These are phyloP conservation scores for Periglandula ipomoeae DNA, from an alignment of 2,329 filamentous ascomycete genomes.

Conservation along the genomic window DNA sequence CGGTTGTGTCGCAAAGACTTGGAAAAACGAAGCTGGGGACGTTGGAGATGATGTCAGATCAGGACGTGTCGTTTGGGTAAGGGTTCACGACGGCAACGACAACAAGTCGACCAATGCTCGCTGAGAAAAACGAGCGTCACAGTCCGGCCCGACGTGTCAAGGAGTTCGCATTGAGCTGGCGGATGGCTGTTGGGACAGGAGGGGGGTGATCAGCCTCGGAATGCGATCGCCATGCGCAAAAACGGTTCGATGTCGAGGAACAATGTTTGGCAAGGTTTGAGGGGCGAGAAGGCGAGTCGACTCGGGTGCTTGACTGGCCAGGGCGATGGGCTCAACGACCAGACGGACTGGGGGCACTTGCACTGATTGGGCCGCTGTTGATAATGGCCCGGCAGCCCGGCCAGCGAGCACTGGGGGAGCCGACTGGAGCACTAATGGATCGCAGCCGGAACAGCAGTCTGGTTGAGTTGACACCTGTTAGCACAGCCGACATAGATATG, in stretches of 20 bases:
- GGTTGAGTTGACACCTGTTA: no score
- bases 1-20: conserved; percentile 1
- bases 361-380: background rate
- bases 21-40: background rate
- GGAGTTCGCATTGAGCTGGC: background rate
- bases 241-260: conserved; percentile 3
- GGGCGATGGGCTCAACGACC: no score
- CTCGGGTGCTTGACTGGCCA: background rate
- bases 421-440: no score
- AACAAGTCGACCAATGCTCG: conserved; percentile 1
- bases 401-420: no score
- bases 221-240: conserved; percentile 6
- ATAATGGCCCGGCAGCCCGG: no score
- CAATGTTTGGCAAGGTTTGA: conserved; percentile 5
- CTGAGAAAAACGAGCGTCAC: background rate
- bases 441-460: no score
- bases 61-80: background rate
- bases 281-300: background rate
- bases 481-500: no score
- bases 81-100: background rate
- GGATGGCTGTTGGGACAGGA: background rate
- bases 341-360: no score
- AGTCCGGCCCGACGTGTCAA: background rate
- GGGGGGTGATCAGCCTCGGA: conserved; percentile 1
- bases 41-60: conserved; percentile 5